These are phyloP conservation scores for Chaetomiaceae sp. DNA, from an alignment of 2,329 filamentous ascomycete genomes.

Conservation along the genomic window DNA sequence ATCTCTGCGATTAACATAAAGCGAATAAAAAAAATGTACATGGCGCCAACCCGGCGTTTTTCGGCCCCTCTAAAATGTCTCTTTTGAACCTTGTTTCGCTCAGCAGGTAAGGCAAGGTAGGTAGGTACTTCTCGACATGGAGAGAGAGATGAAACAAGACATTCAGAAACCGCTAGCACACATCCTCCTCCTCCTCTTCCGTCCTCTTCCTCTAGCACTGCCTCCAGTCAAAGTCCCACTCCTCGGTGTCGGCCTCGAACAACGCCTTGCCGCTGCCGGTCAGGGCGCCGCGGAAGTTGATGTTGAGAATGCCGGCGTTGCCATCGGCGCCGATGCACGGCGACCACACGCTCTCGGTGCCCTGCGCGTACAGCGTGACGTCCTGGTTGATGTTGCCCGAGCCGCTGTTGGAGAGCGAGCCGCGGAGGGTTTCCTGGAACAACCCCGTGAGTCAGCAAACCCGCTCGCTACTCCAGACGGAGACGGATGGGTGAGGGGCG, in stretches of 20 bases:
- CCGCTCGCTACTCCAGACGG: too few relatives aligned
- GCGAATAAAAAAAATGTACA: too few relatives aligned
- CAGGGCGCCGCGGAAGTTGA: slow-evolving; percentile 37
- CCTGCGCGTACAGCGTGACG: slow-evolving; percentile 27
- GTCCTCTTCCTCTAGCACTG: too few relatives aligned
- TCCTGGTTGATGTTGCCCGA: slow-evolving; percentile 25
- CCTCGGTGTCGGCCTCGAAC: slow-evolving; percentile 34
- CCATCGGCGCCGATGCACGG: slow-evolving; percentile 30
- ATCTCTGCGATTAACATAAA: too few relatives aligned
- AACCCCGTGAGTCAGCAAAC: too few relatives aligned
- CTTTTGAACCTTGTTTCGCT: too few relatives aligned
- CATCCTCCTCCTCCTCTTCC: not conserved
- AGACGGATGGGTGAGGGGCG: not conserved
- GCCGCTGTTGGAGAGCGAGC: slow-evolving; percentile 25
- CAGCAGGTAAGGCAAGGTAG: too few relatives aligned
- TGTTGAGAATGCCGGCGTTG: slow-evolving; percentile 34
- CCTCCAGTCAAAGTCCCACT: slow-evolving; percentile 33
- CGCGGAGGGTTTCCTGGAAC: slow-evolving; percentile 28
- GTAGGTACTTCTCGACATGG: too few relatives aligned
- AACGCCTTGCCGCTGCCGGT: slow-evolving; percentile 27
- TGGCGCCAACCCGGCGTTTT: too few relatives aligned
- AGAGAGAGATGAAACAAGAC: too few relatives aligned
- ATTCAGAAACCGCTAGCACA: too few relatives aligned
- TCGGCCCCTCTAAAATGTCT: too few relatives aligned
- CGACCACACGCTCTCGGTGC: slow-evolving; percentile 29